Evolutionary conservation across 1,284 basidiomycete genomes (phyloP), one percentile per base, ranked within the genome.

Genomic region (Amylostereum chailletii): DNA sequence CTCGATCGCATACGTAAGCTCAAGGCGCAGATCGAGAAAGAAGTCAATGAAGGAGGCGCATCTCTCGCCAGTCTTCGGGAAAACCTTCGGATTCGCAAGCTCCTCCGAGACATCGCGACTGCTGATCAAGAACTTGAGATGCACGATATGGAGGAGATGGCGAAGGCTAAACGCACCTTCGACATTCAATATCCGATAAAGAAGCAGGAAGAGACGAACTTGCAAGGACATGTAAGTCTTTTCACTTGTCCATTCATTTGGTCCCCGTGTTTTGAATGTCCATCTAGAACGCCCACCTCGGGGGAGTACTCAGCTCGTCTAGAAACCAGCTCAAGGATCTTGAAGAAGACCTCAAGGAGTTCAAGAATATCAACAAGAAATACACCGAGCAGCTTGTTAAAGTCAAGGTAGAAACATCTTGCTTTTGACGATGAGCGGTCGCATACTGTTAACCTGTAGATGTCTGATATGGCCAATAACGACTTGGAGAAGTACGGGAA

Each of bases 401-500:
- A 70, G 93, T 96, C 60, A 98, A 98, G 77, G 92, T 90, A 56
- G 46, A 66, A 38, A 40, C 45, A 42, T 34, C 37, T 51, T 36
- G 30, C 33, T 19, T 42, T 43, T 45, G 33, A 42, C 33, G 2
- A 33, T 27, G 10, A 27, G 9, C 31, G 32, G 27, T 19, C 33
- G 38, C 49, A 33, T 56, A 9, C 51, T 7, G 45, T n/a, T 46
- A 51, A 8, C 42, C 45, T 27, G 34, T 40, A 92, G 92, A 90
- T 94, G 69, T 88, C 92, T 33, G 92, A 95, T 65, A 89, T 94
- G 80, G 92, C 93, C 1, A 95, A 94, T 65, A 87, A 82, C 52
- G 94, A 97, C 66, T 68, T 99, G 48, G 94, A 99, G 68, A 98
- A 98, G 70, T 98, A 98, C 56, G 90, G 83, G 5, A 98, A 97